A percentile compares a stretch with the other conserved stretches of the same genome.
Evolutionary conservation across 805 yeast species (phyloP).

Genomic region (Blastobotrys robertii): DNA sequence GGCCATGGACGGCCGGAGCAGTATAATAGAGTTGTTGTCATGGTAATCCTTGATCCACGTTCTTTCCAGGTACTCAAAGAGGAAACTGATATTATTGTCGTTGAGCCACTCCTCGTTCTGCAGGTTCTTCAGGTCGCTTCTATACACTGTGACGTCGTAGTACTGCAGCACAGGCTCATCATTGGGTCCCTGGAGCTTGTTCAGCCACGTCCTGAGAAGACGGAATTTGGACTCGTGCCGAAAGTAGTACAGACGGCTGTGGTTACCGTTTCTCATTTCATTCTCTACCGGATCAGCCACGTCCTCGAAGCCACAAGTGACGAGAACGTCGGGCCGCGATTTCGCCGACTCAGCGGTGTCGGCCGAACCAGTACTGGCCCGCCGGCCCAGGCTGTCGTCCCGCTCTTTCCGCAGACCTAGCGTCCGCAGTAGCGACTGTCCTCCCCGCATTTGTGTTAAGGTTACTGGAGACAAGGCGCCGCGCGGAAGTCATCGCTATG

Average conservation of each 20-base stretch:
- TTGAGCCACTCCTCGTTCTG: constrained; percentile 64
- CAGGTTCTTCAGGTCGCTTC: constrained; percentile 48
- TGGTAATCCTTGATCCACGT: constrained; percentile 16
- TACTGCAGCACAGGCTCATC: constrained; percentile 4
- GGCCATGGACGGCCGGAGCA: constrained; percentile 53
- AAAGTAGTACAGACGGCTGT: constrained; percentile 4
- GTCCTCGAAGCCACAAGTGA: constrained; percentile 10
- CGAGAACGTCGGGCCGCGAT: not conserved
- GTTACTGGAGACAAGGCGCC: too few species aligned
- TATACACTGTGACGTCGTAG: constrained; percentile 48
- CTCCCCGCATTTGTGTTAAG: too few species aligned
- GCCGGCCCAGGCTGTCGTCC: too few species aligned
- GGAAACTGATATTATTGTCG: constrained; percentile 56
- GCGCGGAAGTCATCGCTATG: too few species aligned
- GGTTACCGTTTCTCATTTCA: constrained; percentile 3
- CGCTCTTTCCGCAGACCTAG: too few species aligned
- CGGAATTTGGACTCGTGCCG: constrained; percentile 6
- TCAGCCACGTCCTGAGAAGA: constrained; percentile 3
- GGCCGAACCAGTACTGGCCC: too few species aligned
- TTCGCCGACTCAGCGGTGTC: too few species aligned
- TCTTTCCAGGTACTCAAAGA: constrained; percentile 47
- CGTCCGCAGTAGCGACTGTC: too few species aligned
- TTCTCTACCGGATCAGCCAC: constrained; percentile 3
- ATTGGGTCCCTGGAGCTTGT: constrained; percentile 2
- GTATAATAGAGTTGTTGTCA: constrained; percentile 27